Evolutionary conservation across 306 rosid species (phyloP).

Genomic region (Benincasa hispida): DNA sequence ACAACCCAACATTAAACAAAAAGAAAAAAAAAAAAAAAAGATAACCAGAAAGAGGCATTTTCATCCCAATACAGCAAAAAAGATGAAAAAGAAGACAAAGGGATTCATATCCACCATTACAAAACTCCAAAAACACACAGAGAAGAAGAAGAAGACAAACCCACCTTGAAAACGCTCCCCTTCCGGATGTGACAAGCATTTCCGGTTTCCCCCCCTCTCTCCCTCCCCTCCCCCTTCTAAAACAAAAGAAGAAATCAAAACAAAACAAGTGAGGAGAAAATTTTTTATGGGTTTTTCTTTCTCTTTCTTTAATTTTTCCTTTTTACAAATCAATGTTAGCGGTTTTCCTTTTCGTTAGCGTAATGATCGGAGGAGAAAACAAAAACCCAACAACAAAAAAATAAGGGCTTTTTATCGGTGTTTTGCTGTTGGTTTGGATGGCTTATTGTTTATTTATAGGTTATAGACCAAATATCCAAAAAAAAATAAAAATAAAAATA

Average conservation of each 20-base stretch:
- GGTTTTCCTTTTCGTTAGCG: constrained; percentile 24
- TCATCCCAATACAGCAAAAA: constrained; percentile 5
- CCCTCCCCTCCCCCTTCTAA: background rate
- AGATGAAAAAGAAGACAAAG: constrained; percentile 10
- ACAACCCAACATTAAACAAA: background rate
- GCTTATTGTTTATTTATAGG: background rate
- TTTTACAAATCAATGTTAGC: constrained; percentile 19
- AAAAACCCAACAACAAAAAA: constrained; percentile 10
- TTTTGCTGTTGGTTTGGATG: background rate
- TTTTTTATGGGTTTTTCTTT: background rate
- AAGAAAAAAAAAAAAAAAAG: background rate
- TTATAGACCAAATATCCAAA: background rate
- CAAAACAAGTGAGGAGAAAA: background rate
- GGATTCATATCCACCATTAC: constrained; percentile 7
- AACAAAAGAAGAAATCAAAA: background rate
- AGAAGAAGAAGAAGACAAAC: background rate
- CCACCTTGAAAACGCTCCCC: constrained; percentile 22
- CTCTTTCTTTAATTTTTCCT: background rate
- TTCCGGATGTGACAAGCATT: constrained; percentile 63
- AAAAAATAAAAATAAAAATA: too few relatives aligned
- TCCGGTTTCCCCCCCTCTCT: constrained; percentile 10
- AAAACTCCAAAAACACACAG: background rate
- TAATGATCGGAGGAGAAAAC: constrained; percentile 5
- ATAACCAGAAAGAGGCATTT: background rate
- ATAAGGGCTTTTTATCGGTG: background rate